Percentiles rank a stretch among this genome's conserved stretches.
These are phyloP conservation scores for Lactifluus rugatus DNA, from an alignment of 768 basidiomycete species.

Conservation along the genomic window DNA sequence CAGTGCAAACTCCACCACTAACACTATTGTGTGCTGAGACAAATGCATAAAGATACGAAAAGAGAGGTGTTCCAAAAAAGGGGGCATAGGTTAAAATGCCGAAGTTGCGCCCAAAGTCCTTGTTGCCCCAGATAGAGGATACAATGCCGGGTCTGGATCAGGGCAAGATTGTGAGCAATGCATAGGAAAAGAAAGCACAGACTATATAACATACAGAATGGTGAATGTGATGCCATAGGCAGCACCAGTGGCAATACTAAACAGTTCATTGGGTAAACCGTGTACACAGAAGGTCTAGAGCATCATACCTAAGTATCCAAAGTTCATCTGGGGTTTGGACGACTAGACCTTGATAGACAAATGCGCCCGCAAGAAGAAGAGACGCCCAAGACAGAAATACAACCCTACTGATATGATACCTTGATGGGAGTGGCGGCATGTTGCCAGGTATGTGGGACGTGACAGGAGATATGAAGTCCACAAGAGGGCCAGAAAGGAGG, in stretches of 20 bases:
- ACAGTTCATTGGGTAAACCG: conserved; percentile 6
- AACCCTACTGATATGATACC: conserved; percentile 51
- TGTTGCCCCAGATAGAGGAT: conserved; percentile 59
- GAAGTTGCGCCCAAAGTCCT: conserved; percentile 68
- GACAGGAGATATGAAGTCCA: conserved; percentile 63
- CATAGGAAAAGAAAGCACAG: not conserved
- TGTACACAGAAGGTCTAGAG: not conserved
- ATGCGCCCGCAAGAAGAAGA: conserved; percentile 40
- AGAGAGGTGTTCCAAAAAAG: conserved; percentile 62
- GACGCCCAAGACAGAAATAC: conserved; percentile 47
- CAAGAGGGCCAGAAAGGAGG: conserved; percentile 55
- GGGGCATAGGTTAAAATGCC: conserved; percentile 67
- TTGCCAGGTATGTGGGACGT: conserved; percentile 35
- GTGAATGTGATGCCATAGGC: conserved; percentile 67
- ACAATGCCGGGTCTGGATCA: conserved; percentile 54
- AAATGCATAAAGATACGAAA: conserved; percentile 74
- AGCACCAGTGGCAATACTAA: conserved; percentile 54
- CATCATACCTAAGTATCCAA: conserved; percentile 60
- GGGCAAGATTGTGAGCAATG: conserved; percentile 1
- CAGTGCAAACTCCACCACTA: conserved; percentile 40
- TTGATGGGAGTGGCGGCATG: conserved; percentile 31
- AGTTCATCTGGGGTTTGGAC: conserved; percentile 41
- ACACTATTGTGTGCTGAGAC: conserved; percentile 43
- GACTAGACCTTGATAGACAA: conserved; percentile 44
- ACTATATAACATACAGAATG: conserved; percentile 42